Evolutionary conservation across 164 flowering plant species (phyloP).

Genomic region (Chimonanthus salicifolius): DNA sequence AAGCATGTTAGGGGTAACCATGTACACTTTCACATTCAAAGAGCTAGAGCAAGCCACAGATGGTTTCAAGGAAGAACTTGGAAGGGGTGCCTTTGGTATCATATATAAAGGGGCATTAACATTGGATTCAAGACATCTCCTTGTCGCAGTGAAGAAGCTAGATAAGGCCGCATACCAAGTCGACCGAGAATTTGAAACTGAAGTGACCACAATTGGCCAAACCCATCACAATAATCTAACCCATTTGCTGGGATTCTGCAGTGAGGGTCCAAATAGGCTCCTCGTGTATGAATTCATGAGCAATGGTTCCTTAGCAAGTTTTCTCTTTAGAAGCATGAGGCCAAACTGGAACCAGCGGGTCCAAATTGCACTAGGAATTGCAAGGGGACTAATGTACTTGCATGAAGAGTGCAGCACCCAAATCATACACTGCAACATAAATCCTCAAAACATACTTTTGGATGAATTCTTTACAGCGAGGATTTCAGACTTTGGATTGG

Average conservation of each 20-base stretch:
- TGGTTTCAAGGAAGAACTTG: slow-evolving; percentile 24
- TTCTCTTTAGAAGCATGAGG: slow-evolving; percentile 17
- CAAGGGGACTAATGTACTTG: slow-evolving; percentile 9
- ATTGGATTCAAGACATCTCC: not conserved
- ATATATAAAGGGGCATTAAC: slow-evolving; percentile 20
- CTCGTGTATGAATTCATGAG: slow-evolving; percentile 37
- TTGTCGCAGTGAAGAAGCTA: slow-evolving; percentile 24
- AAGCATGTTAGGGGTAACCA: not conserved
- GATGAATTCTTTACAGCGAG: not conserved
- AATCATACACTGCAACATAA: slow-evolving; percentile 17
- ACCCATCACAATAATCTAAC: slow-evolving; percentile 27
- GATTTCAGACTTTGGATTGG: slow-evolving; percentile 7
- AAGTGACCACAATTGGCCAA: slow-evolving; percentile 19
- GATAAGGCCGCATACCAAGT: slow-evolving; percentile 10
- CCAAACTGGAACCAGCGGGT: slow-evolving; percentile 26
- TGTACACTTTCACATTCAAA: slow-evolving; percentile 13
- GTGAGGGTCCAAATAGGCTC: slow-evolving; percentile 25
- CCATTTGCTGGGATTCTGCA: slow-evolving; percentile 23
- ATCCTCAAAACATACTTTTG: slow-evolving; percentile 15
- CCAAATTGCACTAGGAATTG: slow-evolving; percentile 22
- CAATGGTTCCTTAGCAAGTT: slow-evolving; percentile 30
- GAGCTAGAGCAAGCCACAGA: slow-evolving; percentile 18
- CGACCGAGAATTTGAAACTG: slow-evolving; percentile 25
- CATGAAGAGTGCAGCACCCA: slow-evolving; percentile 16
- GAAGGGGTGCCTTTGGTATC: slow-evolving; percentile 23